These are phyloP conservation scores for Suaeda aralocaspica DNA, from an alignment of 148 eudicot species.

Conservation along the genomic window DNA sequence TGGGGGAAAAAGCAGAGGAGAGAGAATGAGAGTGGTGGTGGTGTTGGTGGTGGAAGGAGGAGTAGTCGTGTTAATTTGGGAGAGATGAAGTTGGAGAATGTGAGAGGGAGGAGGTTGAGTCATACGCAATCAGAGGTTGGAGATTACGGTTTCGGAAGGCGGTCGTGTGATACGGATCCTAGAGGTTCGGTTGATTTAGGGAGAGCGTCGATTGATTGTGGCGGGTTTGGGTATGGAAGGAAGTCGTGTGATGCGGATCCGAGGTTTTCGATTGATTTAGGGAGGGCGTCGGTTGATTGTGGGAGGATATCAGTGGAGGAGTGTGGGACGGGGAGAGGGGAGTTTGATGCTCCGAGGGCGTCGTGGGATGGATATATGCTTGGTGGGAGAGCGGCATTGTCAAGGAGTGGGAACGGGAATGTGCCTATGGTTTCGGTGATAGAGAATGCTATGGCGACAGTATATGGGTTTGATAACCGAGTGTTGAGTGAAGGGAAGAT, in stretches of 20 bases:
- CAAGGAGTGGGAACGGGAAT: slow-evolving; percentile 21
- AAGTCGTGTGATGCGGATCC: slow-evolving; percentile 64
- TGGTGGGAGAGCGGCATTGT: slow-evolving; percentile 44
- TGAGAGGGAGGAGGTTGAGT: slow-evolving; percentile 30
- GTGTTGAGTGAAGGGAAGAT: slow-evolving; percentile 37
- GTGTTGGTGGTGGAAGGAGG: neutral
- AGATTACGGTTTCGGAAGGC: slow-evolving; percentile 38
- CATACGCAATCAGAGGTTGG: slow-evolving; percentile 48
- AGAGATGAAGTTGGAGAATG: slow-evolving; percentile 32
- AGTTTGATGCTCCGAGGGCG: slow-evolving; percentile 72
- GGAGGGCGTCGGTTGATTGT: slow-evolving; percentile 49
- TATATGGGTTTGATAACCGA: slow-evolving; percentile 43
- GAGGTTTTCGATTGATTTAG: slow-evolving; percentile 48
- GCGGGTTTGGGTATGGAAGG: slow-evolving; percentile 42
- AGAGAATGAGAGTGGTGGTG: slow-evolving; percentile 4
- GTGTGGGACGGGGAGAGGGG: slow-evolving; percentile 32
- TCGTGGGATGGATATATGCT: slow-evolving; percentile 90
- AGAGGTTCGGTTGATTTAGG: slow-evolving; percentile 26
- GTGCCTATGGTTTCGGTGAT: slow-evolving; percentile 68
- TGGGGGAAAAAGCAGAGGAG: slow-evolving; percentile 62
- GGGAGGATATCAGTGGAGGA: slow-evolving; percentile 38
- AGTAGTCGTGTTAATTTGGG: slow-evolving; percentile 19
- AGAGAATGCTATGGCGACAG: slow-evolving; percentile 61
- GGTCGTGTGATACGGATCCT: slow-evolving; percentile 30
- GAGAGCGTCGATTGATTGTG: slow-evolving; percentile 32